Evolutionary conservation across 2,329 filamentous ascomycete species (phyloP), one percentile per base, ranked within the genome.

Genomic region (Fusarium drepaniforme): DNA sequence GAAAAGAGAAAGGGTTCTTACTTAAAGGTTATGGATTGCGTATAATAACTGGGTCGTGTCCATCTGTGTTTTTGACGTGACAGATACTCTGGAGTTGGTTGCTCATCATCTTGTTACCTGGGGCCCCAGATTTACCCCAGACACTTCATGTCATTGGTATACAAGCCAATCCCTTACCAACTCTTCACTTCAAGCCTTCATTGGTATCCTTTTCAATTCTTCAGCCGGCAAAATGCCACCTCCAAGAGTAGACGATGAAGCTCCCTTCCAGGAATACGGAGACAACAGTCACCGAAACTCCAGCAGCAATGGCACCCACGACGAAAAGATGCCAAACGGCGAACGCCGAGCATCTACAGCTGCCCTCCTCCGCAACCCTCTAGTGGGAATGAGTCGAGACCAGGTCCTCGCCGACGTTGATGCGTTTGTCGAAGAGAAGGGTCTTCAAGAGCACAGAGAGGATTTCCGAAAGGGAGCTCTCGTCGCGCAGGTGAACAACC

Each of bases 401-500:
- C 77, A 82, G 57, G 16, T 84, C 2, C 63, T 83, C 3, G 77
- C 76, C 1, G 84, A 85, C 8, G 84, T 83, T 4, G 80, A 84
- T 35, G 56, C 66, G 3, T 86, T 86, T 60, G 80, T 83, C n/a
- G 72, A 81, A 3, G 72, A 78, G 28, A 81, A 78, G 58, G 83
- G 82, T 3, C 78, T 86, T 0, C 35, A 64, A 0, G 81, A 83
- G 7, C 71, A 84, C 25, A 77, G 80, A 1, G 83, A 84, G 16
- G 86, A 86, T 25, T 91, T 91, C 76, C 84, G 84, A 44, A 82
- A 88, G 60, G 89, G 88, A 8, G 88, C 88, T 5, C 82, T 90
- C 3, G 77, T 89, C 23, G 89, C 89, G 3, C 87, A 84, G 58
- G 83, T 84, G 2, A 85, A 84, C 16, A 85, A 86, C 56, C 77